These are phyloP conservation scores for Trichoderma sp. DNA, from an alignment of 2,329 filamentous ascomycete species.

Conservation along the genomic window DNA sequence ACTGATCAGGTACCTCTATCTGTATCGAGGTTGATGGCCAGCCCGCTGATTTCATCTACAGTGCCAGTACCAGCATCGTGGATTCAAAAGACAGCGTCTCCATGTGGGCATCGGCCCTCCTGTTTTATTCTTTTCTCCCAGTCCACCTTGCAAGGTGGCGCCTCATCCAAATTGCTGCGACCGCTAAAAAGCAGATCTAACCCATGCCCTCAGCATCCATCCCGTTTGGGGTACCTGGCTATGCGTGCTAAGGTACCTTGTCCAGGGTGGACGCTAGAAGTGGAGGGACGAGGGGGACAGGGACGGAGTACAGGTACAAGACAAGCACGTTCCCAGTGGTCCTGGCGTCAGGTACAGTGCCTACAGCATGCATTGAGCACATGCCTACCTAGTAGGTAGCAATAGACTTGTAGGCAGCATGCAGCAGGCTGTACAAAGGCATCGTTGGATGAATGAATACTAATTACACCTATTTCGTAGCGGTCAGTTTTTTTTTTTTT, in stretches of 20 bases:
- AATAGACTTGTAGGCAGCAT: neutral
- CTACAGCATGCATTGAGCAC: neutral
- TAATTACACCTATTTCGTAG: neutral
- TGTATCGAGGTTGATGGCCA: neutral
- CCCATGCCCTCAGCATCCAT: slow-evolving; percentile 6
- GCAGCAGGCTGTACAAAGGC: neutral
- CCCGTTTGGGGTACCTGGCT: slow-evolving; percentile 11
- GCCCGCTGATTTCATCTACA: neutral
- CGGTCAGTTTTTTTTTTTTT: neutral
- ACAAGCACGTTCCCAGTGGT: neutral
- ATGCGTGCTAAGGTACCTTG: neutral
- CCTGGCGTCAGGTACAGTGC: slow-evolving; percentile 11
- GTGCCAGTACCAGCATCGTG: too few species aligned
- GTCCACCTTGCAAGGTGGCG: neutral
- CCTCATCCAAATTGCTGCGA: neutral
- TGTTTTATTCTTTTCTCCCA: neutral
- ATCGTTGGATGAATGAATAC: neutral
- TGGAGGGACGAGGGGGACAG: neutral
- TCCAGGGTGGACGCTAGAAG: slow-evolving; percentile 4
- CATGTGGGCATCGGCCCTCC: neutral
- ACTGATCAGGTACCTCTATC: neutral
- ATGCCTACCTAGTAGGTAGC: too few species aligned
- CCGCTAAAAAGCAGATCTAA: neutral
- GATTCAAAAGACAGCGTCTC: neutral
- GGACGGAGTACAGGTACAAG: neutral